A percentile compares a stretch with the other conserved stretches of the same genome.
These are phyloP conservation scores for Ottelia alismoides DNA, from an alignment of 106 monocot species.

Conservation along the genomic window DNA sequence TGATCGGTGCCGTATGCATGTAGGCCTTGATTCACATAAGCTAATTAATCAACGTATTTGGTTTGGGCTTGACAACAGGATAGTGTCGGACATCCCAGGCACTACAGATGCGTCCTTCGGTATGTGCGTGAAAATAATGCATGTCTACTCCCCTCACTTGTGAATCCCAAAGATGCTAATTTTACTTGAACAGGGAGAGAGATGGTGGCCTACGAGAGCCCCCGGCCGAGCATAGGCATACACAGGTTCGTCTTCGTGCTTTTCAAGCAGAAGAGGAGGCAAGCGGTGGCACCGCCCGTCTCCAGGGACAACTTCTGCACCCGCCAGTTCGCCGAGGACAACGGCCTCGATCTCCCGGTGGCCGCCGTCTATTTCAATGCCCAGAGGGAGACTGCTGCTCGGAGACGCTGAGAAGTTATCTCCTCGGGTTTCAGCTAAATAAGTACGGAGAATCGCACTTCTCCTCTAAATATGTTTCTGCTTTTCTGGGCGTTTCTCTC, in stretches of 20 bases:
- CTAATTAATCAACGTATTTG: too few species aligned
- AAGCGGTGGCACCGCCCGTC: slow-evolving; percentile 16
- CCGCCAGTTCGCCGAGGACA: slow-evolving; percentile 48
- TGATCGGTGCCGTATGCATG: too few species aligned
- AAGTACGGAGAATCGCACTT: too few species aligned
- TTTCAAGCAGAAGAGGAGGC: slow-evolving; percentile 61
- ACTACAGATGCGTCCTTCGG: slow-evolving; percentile 81
- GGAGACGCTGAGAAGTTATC: too few species aligned
- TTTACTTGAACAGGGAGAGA: slow-evolving; percentile 53
- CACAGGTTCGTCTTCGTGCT: slow-evolving; percentile 77
- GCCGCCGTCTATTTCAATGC: slow-evolving; percentile 81
- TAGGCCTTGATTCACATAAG: too few species aligned
- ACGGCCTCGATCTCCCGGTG: slow-evolving; percentile 67
- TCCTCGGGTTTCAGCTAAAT: too few species aligned
- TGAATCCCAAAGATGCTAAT: neutral
- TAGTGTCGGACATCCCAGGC: slow-evolving; percentile 87
- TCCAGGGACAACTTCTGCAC: slow-evolving; percentile 47
- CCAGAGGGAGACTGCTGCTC: slow-evolving; percentile 69
- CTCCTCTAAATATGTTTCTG: too few species aligned
- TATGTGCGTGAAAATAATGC: slow-evolving; percentile 5
- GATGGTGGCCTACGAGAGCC: slow-evolving; percentile 53
- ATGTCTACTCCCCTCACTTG: neutral
- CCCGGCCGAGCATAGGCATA: slow-evolving; percentile 63
- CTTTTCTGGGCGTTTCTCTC: too few species aligned
- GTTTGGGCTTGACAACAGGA: too few species aligned